Conservation (phyloP, 2,329 filamentous ascomycete species). For the Herpotrichia juniperi region DNA sequence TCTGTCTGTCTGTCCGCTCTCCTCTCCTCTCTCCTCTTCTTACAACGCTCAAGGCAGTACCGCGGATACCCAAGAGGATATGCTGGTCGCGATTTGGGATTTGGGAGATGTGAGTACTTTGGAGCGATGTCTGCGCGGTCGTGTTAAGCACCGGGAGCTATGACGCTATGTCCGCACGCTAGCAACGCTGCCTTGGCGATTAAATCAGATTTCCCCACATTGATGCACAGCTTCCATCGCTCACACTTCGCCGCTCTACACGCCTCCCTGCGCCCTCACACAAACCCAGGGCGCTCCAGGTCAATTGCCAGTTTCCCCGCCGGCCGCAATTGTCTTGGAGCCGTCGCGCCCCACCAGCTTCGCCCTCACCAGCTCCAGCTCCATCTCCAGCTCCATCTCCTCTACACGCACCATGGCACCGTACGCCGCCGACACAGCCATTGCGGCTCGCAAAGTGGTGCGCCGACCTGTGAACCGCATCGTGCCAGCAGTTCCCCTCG, state of each 20-base stretch:
- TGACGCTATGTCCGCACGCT: constrained; percentile 2
- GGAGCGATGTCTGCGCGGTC: background rate
- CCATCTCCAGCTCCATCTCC: constrained; percentile 3
- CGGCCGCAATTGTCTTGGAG: constrained; percentile 50
- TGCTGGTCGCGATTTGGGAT: no score
- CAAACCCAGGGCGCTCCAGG: constrained; percentile 45
- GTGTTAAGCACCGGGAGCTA: constrained; percentile 3
- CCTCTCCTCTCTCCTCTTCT: no score
- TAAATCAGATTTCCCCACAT: constrained; percentile 12
- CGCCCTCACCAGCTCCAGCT: background rate
- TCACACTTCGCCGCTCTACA: constrained; percentile 19
- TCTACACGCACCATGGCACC: constrained; percentile 32
- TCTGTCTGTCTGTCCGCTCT: no score
- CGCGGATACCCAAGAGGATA: no score
- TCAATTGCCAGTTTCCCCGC: constrained; percentile 43
- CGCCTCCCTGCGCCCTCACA: constrained; percentile 14
- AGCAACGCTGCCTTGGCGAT: constrained; percentile 2
- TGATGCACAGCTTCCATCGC: constrained; percentile 1
- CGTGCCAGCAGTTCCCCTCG: constrained; percentile 45
- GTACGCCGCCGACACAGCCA: constrained; percentile 29
- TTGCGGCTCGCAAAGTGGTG: constrained; percentile 28
- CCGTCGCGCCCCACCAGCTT: constrained; percentile 24
- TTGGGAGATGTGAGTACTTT: background rate
- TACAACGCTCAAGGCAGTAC: no score
- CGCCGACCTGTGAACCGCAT: constrained; percentile 39